These are phyloP conservation scores for Fusarium sambucinum DNA, from an alignment of 2,329 filamentous ascomycete species.

Conservation along the genomic window DNA sequence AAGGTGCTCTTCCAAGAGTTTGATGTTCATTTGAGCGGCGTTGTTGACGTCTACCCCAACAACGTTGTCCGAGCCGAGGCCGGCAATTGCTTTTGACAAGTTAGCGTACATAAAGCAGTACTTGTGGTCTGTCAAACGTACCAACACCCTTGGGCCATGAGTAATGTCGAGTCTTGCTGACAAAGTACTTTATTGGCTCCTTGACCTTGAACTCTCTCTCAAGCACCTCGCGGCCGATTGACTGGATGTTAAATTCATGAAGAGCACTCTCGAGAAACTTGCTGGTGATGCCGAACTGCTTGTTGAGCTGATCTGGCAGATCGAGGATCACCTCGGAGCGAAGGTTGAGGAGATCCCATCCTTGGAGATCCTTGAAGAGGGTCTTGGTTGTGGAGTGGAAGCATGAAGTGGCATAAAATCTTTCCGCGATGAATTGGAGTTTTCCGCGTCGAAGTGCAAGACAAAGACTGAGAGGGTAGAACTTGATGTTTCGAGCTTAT, in stretches of 20 bases:
- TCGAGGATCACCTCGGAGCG: constrained; percentile 55
- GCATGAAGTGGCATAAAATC: constrained; percentile 54
- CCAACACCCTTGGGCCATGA: constrained; percentile 63
- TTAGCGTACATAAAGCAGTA: not conserved
- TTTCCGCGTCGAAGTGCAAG: constrained; percentile 53
- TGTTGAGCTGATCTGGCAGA: constrained; percentile 54
- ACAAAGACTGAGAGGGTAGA: constrained; percentile 58
- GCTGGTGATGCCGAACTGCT: constrained; percentile 56
- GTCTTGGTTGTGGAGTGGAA: constrained; percentile 47
- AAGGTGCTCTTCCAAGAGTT: constrained; percentile 50
- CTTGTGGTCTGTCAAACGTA: constrained; percentile 35
- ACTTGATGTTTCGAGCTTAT: constrained; percentile 60
- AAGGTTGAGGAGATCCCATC: constrained; percentile 62
- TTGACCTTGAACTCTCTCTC: constrained; percentile 51
- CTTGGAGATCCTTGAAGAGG: constrained; percentile 52
- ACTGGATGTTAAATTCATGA: constrained; percentile 53
- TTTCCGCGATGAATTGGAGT: constrained; percentile 54
- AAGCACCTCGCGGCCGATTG: constrained; percentile 54
- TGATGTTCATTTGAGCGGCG: constrained; percentile 55
- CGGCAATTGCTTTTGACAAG: constrained; percentile 53
- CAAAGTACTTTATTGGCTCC: constrained; percentile 53
- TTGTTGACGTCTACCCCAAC: constrained; percentile 57
- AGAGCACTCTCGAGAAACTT: constrained; percentile 49
- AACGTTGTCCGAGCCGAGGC: constrained; percentile 59
- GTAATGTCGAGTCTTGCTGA: constrained; percentile 60